A percentile compares a stretch with the other conserved stretches of the same genome.
Evolutionary conservation across 2,329 filamentous ascomycete genomes (phyloP).

Genomic region (Domatiomyces globalis): DNA sequence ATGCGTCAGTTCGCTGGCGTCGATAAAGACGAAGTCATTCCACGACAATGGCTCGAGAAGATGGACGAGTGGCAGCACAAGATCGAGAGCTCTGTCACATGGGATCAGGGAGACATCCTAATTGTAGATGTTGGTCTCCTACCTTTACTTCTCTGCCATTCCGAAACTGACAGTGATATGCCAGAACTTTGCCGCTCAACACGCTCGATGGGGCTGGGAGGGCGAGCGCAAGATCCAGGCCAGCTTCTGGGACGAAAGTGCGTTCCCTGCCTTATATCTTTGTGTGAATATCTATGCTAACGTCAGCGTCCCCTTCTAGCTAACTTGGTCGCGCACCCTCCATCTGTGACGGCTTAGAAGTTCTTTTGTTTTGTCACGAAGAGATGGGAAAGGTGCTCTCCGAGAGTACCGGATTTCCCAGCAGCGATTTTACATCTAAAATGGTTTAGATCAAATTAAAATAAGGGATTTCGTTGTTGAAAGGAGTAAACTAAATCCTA

Average conservation of each 20-base stretch:
- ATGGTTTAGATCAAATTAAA: too few species aligned
- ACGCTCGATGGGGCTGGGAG: background rate
- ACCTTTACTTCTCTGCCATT: background rate
- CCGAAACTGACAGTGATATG: background rate
- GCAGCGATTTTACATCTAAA: too few species aligned
- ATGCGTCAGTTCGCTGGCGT: background rate
- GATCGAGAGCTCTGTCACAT: background rate
- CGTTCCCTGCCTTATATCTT: too few species aligned
- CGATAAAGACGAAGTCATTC: background rate
- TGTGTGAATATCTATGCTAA: background rate
- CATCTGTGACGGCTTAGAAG: background rate
- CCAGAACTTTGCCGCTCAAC: background rate
- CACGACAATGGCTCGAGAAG: background rate
- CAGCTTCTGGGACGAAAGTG: background rate
- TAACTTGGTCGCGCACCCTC: background rate
- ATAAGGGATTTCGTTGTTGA: too few species aligned
- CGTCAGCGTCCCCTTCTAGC: background rate
- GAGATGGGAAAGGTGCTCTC: too few species aligned
- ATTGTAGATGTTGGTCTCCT: background rate
- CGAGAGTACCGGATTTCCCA: too few species aligned
- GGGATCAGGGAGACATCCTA: background rate
- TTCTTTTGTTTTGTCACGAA: too few species aligned
- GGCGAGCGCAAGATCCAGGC: background rate
- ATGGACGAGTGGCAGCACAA: background rate
- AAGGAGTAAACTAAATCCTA: too few species aligned